phyloP scores from a whole-genome alignment of 192 early-diverging fungal genomes.

The Geosiphon pyriformis region DNA sequence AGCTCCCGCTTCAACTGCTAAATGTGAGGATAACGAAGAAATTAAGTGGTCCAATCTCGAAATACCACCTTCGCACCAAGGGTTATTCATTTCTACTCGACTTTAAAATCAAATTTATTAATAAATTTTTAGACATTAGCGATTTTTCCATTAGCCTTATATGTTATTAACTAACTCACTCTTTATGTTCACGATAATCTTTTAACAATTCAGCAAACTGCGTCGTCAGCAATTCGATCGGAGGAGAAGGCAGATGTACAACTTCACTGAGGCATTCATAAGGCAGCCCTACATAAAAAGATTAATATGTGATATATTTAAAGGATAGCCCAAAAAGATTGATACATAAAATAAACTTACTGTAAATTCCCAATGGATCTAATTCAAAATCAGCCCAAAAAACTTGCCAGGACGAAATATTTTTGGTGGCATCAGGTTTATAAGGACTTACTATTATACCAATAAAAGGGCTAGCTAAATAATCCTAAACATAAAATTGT shows the following conservation, averaged over 20 bases:
- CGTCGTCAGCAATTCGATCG: background rate
- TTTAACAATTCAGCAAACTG: background rate
- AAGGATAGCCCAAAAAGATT: no score
- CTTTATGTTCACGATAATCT: background rate
- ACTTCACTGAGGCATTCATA: background rate
- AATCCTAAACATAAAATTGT: constrained; percentile 44
- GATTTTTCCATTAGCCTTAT: no score
- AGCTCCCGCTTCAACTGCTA: background rate
- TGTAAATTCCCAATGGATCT: constrained; percentile 45
- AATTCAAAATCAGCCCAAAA: constrained; percentile 51
- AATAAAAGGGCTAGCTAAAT: constrained; percentile 80
- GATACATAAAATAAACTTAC: constrained; percentile 38
- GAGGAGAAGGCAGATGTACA: background rate
- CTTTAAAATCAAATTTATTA: no score
- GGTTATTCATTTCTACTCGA: background rate
- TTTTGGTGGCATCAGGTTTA: constrained; percentile 45
- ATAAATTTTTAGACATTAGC: no score
- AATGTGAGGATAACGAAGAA: background rate
- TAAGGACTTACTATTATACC: constrained; percentile 86
- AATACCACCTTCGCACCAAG: background rate
- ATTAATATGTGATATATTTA: no score
- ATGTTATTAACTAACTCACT: no score
- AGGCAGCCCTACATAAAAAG: background rate
- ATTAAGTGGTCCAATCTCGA: background rate
- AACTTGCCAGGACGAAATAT: constrained; percentile 55